phyloP scores from a whole-genome alignment of 805 yeast species.

The Starmerella vitae region DNA sequence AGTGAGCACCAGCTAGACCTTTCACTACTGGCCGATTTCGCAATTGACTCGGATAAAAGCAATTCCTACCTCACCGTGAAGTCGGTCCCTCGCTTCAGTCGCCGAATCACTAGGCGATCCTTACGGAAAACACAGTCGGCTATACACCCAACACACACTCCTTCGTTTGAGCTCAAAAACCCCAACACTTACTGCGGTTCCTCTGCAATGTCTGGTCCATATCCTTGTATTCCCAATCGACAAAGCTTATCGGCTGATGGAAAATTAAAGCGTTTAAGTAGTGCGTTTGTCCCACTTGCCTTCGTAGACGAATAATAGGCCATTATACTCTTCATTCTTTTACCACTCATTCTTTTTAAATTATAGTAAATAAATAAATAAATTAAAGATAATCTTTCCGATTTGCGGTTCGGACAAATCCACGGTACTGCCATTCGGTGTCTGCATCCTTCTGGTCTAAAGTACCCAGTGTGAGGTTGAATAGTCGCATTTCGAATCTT shows the following conservation, averaged over 20 bases:
- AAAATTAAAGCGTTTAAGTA: not conserved
- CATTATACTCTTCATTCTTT: no score
- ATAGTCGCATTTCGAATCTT: slow-evolving; percentile 91
- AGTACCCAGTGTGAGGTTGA: slow-evolving; percentile 78
- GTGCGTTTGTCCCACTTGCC: not conserved
- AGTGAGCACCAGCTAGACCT: not conserved
- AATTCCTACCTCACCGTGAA: no score
- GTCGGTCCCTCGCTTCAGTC: no score
- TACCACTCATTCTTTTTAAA: no score
- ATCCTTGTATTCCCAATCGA: slow-evolving; percentile 3
- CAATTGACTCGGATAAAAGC: no score
- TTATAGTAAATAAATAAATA: not conserved
- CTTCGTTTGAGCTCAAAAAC: slow-evolving; percentile 1
- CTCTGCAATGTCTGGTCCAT: slow-evolving; percentile 12
- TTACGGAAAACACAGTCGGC: no score
- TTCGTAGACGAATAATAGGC: not conserved
- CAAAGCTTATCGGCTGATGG: not conserved
- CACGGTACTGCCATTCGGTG: slow-evolving; percentile 89
- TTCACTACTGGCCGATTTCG: not conserved
- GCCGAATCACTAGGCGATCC: no score
- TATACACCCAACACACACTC: no score
- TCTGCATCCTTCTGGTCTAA: slow-evolving; percentile 93
- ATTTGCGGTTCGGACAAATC: slow-evolving; percentile 89
- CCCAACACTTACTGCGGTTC: slow-evolving; percentile 9
- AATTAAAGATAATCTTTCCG: slow-evolving; percentile 69